Base-by-base conservation (phyloP, 805 yeast species). In the Ogataea thermomethanolica region DNA sequence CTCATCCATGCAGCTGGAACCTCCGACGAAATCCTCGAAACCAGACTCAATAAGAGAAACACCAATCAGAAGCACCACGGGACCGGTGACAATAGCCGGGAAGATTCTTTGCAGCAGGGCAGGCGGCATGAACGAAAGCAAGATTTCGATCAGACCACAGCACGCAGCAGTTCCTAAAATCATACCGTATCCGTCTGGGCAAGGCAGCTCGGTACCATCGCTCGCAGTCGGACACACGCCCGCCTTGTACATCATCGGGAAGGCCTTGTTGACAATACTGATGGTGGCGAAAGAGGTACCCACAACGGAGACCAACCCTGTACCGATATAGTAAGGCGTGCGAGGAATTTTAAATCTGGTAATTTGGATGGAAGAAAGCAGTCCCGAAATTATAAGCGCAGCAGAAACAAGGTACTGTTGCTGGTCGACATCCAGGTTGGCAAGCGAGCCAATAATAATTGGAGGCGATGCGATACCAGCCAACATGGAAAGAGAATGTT, bases 81-180 rank as follows among this genome's bases (percentile, higher is more conserved):
- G 95, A 43, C 96, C 96, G 22, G 95, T 89, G 46, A 90, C 96
- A 38, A 87, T 66, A 26, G 95, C 90, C 13, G 96, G 96, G 69
- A 89, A 89, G 25, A 85, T 55, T 45, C 71, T 78, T 61, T 84
- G 88, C 49, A 89, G 70, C 10, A 73, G 49, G 26, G 69, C 72
- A 4, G 95, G 79, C 8, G 97, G 96, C 51, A 82, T 61, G 60
- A 90, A 89, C 0, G 95, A 83, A 37, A 86, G 58, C 7, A 72
- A 51, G 29, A 90, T 71, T 68, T 86, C 95, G 14, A 89, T 55
- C 26, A 90, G 67, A 3, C 88, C 85, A 65, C 95, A 86, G 14
- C 77, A 72, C 27, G 76, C 71, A n/a, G 89, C 83, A 7, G 95
- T 84, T 26, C 83, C 96, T 46, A 89, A 66, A 29, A 89, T 72